Base-by-base conservation (phyloP, 2,329 filamentous ascomycete species). In the Fusarium sp. region DNA sequence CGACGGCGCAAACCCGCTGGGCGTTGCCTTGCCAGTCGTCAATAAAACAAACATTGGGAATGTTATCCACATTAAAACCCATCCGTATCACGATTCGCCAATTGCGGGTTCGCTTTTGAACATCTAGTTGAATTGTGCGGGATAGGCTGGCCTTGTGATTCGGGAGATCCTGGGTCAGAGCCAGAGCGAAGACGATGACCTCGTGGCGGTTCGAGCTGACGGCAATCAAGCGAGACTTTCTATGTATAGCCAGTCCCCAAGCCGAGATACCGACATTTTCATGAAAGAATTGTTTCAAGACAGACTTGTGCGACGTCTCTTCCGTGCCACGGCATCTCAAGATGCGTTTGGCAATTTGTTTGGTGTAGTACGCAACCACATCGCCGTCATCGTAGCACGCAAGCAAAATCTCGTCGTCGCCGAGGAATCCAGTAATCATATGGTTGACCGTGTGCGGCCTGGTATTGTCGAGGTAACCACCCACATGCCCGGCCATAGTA, bases 211-310 rank as follows among this genome's bases (percentile, higher is more conserved):
- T 99, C 1, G 92, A 90, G 72, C 92, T 93, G 39, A 97, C 91
- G 1, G 95, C 96, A 66, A 99, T 91, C 65, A 98, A 83, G 0
- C 95, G 89, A n/a, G 93, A 93, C 66, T 90, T 83, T 65, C 88
- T 86, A 77, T 98, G 95, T 13, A 97, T 86, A 9, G 94, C 91
- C 48, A 97, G 80, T 0, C 95, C 96, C 96, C 96, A 99, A 4
- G 95, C 95, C 63, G 93, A 95, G 24, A 81, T 82, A 2, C 88
- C 88, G 4, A 97, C 94, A 75, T 92, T 94, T 38, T 92, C 87
- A 61, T 89, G 88, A 59, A 97, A 92, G 75, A 97, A 92, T 0
- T 82, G 82, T 56, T 70, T 74, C 62, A 82, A 70, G 6, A 33
- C 28, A 44, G 40, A 52, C 58, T 28, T 49, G 24, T 58, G 58